Percentiles rank a stretch among this genome's conserved stretches.
Evolutionary conservation across 148 eudicot genomes (phyloP).

Genomic region (Fagopyrum esculentum): DNA sequence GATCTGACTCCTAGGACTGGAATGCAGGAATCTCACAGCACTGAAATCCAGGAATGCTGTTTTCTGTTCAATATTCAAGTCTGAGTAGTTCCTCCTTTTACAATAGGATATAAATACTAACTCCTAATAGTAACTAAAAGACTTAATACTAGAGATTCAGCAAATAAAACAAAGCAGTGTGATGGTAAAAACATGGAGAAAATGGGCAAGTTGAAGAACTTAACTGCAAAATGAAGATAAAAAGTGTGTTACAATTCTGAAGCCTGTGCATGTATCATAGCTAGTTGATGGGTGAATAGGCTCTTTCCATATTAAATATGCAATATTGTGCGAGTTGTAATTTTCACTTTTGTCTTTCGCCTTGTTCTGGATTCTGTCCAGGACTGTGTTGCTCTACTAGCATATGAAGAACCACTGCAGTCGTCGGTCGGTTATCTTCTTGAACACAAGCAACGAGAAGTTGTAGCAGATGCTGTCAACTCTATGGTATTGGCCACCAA

Average conservation of each 20-base stretch:
- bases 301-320: neutral
- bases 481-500: constrained; percentile 69
- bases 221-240: too few relatives aligned
- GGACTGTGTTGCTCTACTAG: constrained; percentile 89
- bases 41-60: too few relatives aligned
- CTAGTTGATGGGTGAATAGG: neutral
- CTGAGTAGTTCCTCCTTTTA: too few relatives aligned
- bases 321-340: neutral
- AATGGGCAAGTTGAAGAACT: too few relatives aligned
- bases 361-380: constrained; percentile 15
- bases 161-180: too few relatives aligned
- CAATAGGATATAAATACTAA: too few relatives aligned
- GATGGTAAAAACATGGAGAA: too few relatives aligned
- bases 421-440: constrained; percentile 81
- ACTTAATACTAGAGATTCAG: too few relatives aligned
- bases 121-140: too few relatives aligned
- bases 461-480: constrained; percentile 84
- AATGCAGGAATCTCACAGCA: too few relatives aligned
- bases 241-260: too few relatives aligned
- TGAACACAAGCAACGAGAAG: constrained; percentile 64
- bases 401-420: constrained; percentile 69
- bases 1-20: neutral
- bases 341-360: neutral
- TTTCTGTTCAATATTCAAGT: too few relatives aligned
- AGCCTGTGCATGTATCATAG: neutral